Evolutionary conservation across 805 yeast species (phyloP).

Genomic region (Barnettozyma wickerhamii): DNA sequence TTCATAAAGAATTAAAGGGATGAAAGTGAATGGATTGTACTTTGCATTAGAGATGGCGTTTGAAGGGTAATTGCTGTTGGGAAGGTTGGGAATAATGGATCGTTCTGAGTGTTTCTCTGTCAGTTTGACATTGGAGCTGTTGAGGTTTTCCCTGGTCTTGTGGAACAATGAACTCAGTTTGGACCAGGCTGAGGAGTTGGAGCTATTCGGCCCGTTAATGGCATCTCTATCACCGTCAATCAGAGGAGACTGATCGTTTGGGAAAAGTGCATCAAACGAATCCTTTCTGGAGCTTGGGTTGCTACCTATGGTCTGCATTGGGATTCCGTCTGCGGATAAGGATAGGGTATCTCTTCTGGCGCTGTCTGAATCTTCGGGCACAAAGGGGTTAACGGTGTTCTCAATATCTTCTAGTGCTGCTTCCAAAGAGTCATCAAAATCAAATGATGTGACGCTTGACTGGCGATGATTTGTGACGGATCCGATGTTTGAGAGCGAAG

Average conservation of each 20-base stretch:
- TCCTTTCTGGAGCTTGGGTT: constrained; percentile 18
- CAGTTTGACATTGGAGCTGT: constrained; percentile 18
- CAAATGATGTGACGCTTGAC: constrained; percentile 43
- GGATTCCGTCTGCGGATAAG: constrained; percentile 30
- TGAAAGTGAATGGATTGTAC: constrained; percentile 80
- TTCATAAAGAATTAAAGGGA: constrained; percentile 87
- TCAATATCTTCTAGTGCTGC: constrained; percentile 55
- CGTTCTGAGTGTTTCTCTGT: constrained; percentile 33
- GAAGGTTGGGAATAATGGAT: constrained; percentile 39
- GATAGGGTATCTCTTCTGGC: constrained; percentile 22
- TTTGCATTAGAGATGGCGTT: constrained; percentile 93
- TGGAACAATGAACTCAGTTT: constrained; percentile 11
- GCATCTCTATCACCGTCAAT: constrained; percentile 1
- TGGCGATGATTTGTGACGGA: constrained; percentile 19
- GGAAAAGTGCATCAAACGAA: constrained; percentile 22
- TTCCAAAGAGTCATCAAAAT: constrained; percentile 62
- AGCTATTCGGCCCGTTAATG: background rate
- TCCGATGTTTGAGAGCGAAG: constrained; percentile 13
- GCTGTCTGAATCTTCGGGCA: constrained; percentile 15
- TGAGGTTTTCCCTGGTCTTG: constrained; percentile 1
- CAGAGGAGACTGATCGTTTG: constrained; percentile 17
- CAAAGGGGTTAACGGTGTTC: constrained; percentile 31
- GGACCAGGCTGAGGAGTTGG: constrained; percentile 12
- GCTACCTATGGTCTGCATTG: constrained; percentile 27
- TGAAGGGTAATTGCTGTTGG: constrained; percentile 42